A percentile compares a stretch with the other conserved stretches of the same genome.
Evolutionary conservation across 345 rosid genomes (phyloP).

Genomic region (Rhizophora apiculata): DNA sequence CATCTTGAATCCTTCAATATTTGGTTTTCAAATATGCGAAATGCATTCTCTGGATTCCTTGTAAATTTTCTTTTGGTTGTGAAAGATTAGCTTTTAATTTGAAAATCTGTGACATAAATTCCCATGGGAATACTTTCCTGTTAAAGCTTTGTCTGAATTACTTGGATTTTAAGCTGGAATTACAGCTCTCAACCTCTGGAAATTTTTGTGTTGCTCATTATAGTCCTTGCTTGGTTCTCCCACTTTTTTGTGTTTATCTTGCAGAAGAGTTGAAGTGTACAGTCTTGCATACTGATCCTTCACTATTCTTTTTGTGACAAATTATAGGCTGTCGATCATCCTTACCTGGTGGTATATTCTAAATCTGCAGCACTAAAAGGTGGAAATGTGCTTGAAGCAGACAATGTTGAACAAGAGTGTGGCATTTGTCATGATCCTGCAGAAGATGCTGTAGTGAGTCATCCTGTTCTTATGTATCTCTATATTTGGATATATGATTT

Average conservation of each 20-base stretch:
- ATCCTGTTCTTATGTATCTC: conserved; percentile 1
- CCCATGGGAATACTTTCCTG: background rate
- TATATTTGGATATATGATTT: background rate
- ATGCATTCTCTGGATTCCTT: background rate
- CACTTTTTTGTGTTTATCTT: background rate
- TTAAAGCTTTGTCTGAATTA: background rate
- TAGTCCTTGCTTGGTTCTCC: background rate
- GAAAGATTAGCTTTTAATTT: background rate
- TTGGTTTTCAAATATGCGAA: background rate
- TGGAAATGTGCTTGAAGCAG: conserved; percentile 31
- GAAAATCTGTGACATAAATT: background rate
- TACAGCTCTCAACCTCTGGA: too few relatives aligned
- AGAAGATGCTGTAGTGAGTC: conserved; percentile 75
- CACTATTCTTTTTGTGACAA: conserved; percentile 24
- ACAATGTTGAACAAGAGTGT: conserved; percentile 52
- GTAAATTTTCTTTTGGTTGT: background rate
- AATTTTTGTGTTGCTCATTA: background rate
- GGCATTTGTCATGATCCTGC: conserved; percentile 78
- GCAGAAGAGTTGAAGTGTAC: background rate
- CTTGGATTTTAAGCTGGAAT: background rate
- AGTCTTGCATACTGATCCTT: conserved; percentile 9
- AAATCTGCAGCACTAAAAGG: conserved; percentile 37
- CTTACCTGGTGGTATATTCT: conserved; percentile 88
- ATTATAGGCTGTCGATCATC: conserved; percentile 95
- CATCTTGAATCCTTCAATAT: background rate